Evolutionary conservation across 805 yeast genomes (phyloP).

Genomic region (Sporopachydermia lactativora): DNA sequence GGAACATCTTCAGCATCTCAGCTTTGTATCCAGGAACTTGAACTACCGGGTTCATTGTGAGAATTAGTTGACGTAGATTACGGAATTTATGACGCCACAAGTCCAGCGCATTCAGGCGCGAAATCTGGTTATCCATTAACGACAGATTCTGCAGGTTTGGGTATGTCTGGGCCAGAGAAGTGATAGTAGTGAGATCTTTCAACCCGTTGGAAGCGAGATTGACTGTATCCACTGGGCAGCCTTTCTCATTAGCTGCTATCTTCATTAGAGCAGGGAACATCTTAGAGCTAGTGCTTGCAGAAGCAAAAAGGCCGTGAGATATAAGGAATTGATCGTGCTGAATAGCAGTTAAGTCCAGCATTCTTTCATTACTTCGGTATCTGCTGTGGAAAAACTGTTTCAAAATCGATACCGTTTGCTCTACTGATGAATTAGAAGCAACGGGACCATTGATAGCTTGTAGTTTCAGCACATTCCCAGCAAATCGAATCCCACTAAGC

Average conservation of each 20-base stretch:
- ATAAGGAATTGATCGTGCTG: slow-evolving; percentile 47
- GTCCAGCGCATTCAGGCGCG: slow-evolving; percentile 46
- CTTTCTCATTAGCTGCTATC: slow-evolving; percentile 43
- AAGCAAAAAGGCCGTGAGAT: slow-evolving; percentile 49
- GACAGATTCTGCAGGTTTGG: slow-evolving; percentile 73
- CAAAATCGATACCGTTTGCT: slow-evolving; percentile 46
- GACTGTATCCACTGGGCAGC: slow-evolving; percentile 44
- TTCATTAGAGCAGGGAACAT: slow-evolving; percentile 85
- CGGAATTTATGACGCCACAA: slow-evolving; percentile 67
- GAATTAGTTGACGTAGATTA: slow-evolving; percentile 58
- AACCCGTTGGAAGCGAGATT: slow-evolving; percentile 56
- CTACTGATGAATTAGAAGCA: slow-evolving; percentile 12
- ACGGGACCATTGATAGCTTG: slow-evolving; percentile 17
- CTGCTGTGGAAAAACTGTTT: slow-evolving; percentile 47
- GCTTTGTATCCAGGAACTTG: slow-evolving; percentile 32
- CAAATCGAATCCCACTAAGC: slow-evolving; percentile 71
- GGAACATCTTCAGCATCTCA: slow-evolving; percentile 61
- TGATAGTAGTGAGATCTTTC: slow-evolving; percentile 41
- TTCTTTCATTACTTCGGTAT: slow-evolving; percentile 45
- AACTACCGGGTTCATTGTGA: slow-evolving; percentile 63
- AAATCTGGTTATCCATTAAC: slow-evolving; percentile 58
- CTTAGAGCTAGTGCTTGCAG: slow-evolving; percentile 52
- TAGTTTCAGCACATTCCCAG: slow-evolving; percentile 54
- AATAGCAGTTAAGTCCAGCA: slow-evolving; percentile 58
- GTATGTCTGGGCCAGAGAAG: slow-evolving; percentile 55